Evolutionary conservation across 257 asterid species (phyloP), one percentile per base, ranked within the genome.

Genomic region (Craterostigma plantagineum): DNA sequence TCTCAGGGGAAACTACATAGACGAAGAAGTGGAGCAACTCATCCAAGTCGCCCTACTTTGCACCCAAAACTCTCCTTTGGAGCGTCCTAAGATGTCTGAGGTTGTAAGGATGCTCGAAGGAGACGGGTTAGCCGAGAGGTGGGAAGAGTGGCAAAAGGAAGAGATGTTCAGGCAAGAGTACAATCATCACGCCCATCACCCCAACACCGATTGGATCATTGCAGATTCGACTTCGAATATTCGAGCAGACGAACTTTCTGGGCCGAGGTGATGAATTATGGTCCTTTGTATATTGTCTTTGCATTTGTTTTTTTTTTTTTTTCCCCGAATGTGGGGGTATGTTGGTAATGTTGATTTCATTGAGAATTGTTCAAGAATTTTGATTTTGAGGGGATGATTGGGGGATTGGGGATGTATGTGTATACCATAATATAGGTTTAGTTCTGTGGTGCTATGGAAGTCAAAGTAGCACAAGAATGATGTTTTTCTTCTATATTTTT

Each of bases 61-160:
- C 73, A 67, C 97, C 1, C 80, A 65, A 59, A 57, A 75, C 35
- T 62, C 90, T 8, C 82, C 93, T 1, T 43, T 46, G 51, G 87
- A 81, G 54, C 92, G 97, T 23, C 97, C 94, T 37, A 86, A 78
- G 54, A 86, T 86, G 97, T 81, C 94, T 0, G 93, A 78, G 16
- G 93, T 86, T 0, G 93, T 86, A 27, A 65, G 93, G 52, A 86
- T 86, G 93, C 83, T 78, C 5, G 87, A 83, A 65, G 95, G 95
- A 4, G 95, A 83, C 39, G 93, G 95, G n/a, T 63, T 83, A 58
- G 91, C 91, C 0, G 93, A 83, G 83, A 71, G 83, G 60, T 83
- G 95, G 95, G 95, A 83, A 39, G 95, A 83, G 52, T 83, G 95
- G 95, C 93, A 83, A 61, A 74, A 74, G 68, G 91, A 76, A 44